Percentiles rank a stretch among this genome's conserved stretches.
Conservation (phyloP, 441 rosid species). For the Mallotus repandus region DNA sequence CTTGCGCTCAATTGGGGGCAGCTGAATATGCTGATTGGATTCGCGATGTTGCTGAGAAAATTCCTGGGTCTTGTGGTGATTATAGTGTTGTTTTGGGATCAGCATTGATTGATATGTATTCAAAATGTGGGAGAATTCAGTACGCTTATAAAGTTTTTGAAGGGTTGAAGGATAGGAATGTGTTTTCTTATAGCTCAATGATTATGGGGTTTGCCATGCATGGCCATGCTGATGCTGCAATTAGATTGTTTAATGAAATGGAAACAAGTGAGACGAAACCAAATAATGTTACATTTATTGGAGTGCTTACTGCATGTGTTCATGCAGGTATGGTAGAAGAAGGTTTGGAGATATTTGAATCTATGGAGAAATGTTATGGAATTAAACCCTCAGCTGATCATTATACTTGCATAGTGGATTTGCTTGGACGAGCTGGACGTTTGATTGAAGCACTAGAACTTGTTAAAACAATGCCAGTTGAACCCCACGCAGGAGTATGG, state of each 20-base stretch:
- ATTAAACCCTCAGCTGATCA: slow-evolving; percentile 60
- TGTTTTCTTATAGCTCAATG: slow-evolving; percentile 82
- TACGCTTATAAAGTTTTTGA: slow-evolving; percentile 57
- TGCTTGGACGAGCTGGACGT: slow-evolving; percentile 70
- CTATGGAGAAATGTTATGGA: slow-evolving; percentile 53
- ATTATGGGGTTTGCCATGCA: slow-evolving; percentile 76
- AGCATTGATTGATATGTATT: slow-evolving; percentile 76
- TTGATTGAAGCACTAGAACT: slow-evolving; percentile 67
- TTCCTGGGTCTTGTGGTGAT: slow-evolving; percentile 33
- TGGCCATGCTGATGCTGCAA: slow-evolving; percentile 58
- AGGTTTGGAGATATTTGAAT: slow-evolving; percentile 56
- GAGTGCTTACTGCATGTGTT: slow-evolving; percentile 75
- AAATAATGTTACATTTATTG: slow-evolving; percentile 68
- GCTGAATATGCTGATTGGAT: slow-evolving; percentile 57
- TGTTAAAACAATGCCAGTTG: slow-evolving; percentile 47
- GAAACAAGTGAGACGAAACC: slow-evolving; percentile 49
- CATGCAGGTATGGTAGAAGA: slow-evolving; percentile 75
- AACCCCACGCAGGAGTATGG: slow-evolving; percentile 74
- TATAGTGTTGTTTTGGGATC: slow-evolving; percentile 71
- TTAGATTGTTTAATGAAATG: slow-evolving; percentile 65
- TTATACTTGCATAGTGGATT: slow-evolving; percentile 79
- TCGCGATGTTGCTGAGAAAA: slow-evolving; percentile 39
- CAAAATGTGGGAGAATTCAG: slow-evolving; percentile 76
- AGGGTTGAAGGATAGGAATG: slow-evolving; percentile 57
- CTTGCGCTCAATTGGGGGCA: slow-evolving; percentile 78